These are phyloP conservation scores for Cucurbita pepo DNA, from an alignment of 306 rosid genomes.

Conservation along the genomic window DNA sequence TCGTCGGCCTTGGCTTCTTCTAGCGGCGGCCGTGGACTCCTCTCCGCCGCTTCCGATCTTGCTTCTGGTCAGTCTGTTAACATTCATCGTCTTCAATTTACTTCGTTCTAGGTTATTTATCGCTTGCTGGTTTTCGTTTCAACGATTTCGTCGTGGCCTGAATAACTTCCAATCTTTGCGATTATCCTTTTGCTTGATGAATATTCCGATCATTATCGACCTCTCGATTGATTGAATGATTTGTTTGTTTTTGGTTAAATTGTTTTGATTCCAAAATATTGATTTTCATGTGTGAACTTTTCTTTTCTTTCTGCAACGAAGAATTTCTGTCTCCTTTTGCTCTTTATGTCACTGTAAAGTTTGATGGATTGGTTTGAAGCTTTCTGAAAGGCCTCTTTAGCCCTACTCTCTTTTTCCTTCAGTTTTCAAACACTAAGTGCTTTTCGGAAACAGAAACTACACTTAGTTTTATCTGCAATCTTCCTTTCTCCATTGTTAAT, in stretches of 20 bases:
- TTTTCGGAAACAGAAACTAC: background rate
- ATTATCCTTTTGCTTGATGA: background rate
- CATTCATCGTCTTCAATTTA: background rate
- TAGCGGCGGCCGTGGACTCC: background rate
- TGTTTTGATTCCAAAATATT: background rate
- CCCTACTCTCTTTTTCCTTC: background rate
- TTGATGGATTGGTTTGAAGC: background rate
- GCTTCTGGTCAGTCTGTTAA: background rate
- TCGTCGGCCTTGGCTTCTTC: background rate
- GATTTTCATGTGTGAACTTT: background rate
- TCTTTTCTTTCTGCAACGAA: background rate
- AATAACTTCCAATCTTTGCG: background rate
- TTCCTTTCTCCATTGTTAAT: background rate
- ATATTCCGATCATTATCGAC: background rate
- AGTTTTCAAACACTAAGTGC: background rate
- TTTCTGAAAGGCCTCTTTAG: background rate
- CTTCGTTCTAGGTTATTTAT: background rate
- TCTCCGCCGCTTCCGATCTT: background rate
- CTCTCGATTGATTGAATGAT: background rate
- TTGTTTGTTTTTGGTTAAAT: background rate
- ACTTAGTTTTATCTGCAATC: background rate
- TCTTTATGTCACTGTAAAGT: background rate
- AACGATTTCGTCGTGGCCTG: background rate
- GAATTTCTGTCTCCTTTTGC: conserved; percentile 3
- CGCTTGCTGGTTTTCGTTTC: background rate